These are phyloP conservation scores for Tulasnella sp. DNA, from an alignment of 768 basidiomycete species.

Conservation along the genomic window DNA sequence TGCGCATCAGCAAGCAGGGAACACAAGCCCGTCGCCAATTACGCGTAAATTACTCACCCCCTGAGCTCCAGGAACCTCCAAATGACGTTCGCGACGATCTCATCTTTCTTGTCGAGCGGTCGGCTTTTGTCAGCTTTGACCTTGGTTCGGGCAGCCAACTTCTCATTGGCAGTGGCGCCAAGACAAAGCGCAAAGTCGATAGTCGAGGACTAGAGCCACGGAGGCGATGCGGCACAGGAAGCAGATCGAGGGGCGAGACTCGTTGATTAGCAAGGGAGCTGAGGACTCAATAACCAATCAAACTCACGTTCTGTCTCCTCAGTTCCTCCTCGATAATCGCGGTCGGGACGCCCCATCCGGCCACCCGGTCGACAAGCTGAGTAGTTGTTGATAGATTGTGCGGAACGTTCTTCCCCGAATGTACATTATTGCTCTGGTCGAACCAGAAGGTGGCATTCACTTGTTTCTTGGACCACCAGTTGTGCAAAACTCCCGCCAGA, in stretches of 20 bases:
- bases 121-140: slow-evolving; percentile 36
- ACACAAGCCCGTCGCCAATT: neutral
- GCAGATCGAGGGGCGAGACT: slow-evolving; percentile 18
- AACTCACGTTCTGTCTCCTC: slow-evolving; percentile 85
- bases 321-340: slow-evolving; percentile 85
- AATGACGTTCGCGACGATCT: slow-evolving; percentile 94
- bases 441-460: slow-evolving; percentile 72
- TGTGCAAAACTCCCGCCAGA: slow-evolving; percentile 66
- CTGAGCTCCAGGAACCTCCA: slow-evolving; percentile 96
- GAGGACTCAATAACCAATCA: neutral
- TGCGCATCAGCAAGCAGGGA: neutral
- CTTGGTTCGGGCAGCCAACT: slow-evolving; percentile 71
- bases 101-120: slow-evolving; percentile 89
- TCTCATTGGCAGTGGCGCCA: slow-evolving; percentile 76
- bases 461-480: slow-evolving; percentile 68
- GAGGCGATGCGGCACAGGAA: slow-evolving; percentile 13
- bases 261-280: neutral
- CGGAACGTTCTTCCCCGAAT: slow-evolving; percentile 38
- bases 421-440: slow-evolving; percentile 33
- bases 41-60: slow-evolving; percentile 48
- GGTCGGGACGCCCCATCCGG: slow-evolving; percentile 83
- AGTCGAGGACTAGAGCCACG: slow-evolving; percentile 65
- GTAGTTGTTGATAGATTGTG: slow-evolving; percentile 72
- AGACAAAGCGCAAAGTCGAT: slow-evolving; percentile 94
- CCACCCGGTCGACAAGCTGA: slow-evolving; percentile 77